Evolutionary conservation across 768 basidiomycete species (phyloP).

Genomic region (Suillus hirtellus): DNA sequence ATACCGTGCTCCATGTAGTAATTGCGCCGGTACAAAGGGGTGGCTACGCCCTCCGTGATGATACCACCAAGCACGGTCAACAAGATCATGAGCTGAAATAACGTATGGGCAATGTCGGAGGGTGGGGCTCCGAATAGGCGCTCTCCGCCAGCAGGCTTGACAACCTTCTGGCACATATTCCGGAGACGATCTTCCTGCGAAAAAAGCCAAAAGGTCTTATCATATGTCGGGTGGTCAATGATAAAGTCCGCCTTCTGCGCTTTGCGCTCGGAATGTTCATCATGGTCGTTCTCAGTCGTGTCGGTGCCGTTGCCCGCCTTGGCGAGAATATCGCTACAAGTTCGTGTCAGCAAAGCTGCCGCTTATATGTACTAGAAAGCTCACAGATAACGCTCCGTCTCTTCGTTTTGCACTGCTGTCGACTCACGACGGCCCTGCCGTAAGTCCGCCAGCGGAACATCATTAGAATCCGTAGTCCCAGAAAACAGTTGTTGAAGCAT

Average conservation of each 20-base stretch:
- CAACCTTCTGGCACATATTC: slow-evolving; percentile 76
- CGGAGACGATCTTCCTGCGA: slow-evolving; percentile 77
- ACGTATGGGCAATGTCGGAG: slow-evolving; percentile 60
- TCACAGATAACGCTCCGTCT: slow-evolving; percentile 75
- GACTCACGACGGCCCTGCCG: slow-evolving; percentile 38
- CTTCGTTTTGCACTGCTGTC: slow-evolving; percentile 39
- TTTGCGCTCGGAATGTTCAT: slow-evolving; percentile 66
- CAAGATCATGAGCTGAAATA: slow-evolving; percentile 76
- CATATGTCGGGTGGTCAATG: slow-evolving; percentile 83
- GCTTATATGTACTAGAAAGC: slow-evolving; percentile 26
- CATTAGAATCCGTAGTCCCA: slow-evolving; percentile 50
- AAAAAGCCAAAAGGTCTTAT: slow-evolving; percentile 88
- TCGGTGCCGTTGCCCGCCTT: slow-evolving; percentile 55
- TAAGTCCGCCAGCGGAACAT: slow-evolving; percentile 62
- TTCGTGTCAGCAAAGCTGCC: slow-evolving; percentile 8
- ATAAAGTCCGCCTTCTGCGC: slow-evolving; percentile 88
- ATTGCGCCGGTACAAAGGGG: slow-evolving; percentile 76
- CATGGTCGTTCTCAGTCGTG: slow-evolving; percentile 53
- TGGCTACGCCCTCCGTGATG: slow-evolving; percentile 79
- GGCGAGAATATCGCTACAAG: slow-evolving; percentile 64
- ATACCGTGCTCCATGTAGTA: slow-evolving; percentile 64
- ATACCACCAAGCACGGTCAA: slow-evolving; percentile 79
- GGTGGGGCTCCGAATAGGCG: slow-evolving; percentile 82
- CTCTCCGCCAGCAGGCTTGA: slow-evolving; percentile 80
- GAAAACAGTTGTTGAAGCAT: slow-evolving; percentile 67